A percentile compares a stretch with the other conserved stretches of the same genome.
Conservation (phyloP, 306 rosid genomes). For the Psophocarpus tetragonolobus region DNA sequence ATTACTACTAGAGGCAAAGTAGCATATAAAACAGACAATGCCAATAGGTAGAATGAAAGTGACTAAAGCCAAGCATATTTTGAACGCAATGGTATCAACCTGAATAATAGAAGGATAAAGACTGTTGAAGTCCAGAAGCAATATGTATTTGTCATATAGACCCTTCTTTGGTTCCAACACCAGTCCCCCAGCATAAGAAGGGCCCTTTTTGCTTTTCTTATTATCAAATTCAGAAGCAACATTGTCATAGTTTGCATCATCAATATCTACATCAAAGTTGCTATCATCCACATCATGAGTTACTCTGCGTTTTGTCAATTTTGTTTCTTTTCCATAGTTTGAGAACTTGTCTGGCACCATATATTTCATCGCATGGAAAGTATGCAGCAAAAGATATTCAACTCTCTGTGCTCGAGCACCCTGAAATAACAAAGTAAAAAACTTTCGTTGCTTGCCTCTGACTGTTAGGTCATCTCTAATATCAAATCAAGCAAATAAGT, state of each 20-base stretch:
- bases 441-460: slow-evolving; percentile 19
- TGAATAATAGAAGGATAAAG: slow-evolving; percentile 98
- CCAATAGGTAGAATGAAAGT: not conserved
- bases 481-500: slow-evolving; percentile 35
- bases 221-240: slow-evolving; percentile 53
- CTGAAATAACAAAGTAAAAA: slow-evolving; percentile 46
- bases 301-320: slow-evolving; percentile 57
- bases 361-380: slow-evolving; percentile 88
- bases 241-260: slow-evolving; percentile 52
- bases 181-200: slow-evolving; percentile 93
- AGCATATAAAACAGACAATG: slow-evolving; percentile 14
- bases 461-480: not conserved
- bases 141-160: slow-evolving; percentile 88
- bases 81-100: slow-evolving; percentile 46
- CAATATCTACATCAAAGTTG: slow-evolving; percentile 56
- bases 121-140: slow-evolving; percentile 96
- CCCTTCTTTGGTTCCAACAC: slow-evolving; percentile 98
- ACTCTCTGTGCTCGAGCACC: slow-evolving; percentile 99
- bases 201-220: slow-evolving; percentile 76
- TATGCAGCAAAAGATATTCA: slow-evolving; percentile 92
- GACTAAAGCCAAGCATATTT: slow-evolving; percentile 19
- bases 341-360: slow-evolving; percentile 86
- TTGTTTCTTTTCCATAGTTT: slow-evolving; percentile 57
- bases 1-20: not conserved
- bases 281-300: slow-evolving; percentile 50